These are phyloP conservation scores for Termitomyces sp. DNA, from an alignment of 768 basidiomycete species.

Conservation along the genomic window DNA sequence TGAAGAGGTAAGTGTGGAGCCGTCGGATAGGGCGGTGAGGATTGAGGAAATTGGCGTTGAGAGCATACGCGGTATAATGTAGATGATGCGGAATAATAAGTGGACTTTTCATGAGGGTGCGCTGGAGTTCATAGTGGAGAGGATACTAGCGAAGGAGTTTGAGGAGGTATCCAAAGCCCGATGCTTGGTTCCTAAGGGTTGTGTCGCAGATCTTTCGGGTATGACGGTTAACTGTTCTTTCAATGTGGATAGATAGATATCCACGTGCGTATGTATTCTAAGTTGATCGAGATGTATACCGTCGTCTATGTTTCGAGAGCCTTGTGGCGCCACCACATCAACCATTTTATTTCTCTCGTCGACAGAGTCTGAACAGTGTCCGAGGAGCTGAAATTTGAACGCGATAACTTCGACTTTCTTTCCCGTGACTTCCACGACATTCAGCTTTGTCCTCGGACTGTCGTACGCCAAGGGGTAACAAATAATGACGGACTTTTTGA, in stretches of 20 bases:
- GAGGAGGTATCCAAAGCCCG: not conserved
- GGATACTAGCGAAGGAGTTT: too few relatives aligned
- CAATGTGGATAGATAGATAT: not conserved
- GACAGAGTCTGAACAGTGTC: not conserved
- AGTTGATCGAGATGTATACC: not conserved
- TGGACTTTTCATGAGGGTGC: conserved; percentile 3
- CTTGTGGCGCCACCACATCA: not conserved
- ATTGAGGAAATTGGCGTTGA: not conserved
- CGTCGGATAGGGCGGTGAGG: conserved; percentile 1
- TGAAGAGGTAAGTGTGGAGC: not conserved
- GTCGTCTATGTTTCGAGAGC: not conserved
- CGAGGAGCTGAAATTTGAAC: not conserved
- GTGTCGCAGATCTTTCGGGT: not conserved
- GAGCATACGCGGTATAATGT: not conserved
- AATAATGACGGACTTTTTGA: too few relatives aligned
- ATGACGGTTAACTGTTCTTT: not conserved
- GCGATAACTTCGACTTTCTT: not conserved
- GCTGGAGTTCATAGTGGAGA: conserved; percentile 2
- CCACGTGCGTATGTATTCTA: too few relatives aligned
- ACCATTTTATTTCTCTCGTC: not conserved
- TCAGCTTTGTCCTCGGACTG: not conserved
- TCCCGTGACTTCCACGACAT: not conserved
- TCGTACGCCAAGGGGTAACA: not conserved
- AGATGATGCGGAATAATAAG: not conserved
- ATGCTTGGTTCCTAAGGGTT: too few relatives aligned